Percentiles rank a stretch among this genome's conserved stretches.
Evolutionary conservation across 192 early-diverging fungal genomes (phyloP).

Genomic region (Entrophospora sp.): DNA sequence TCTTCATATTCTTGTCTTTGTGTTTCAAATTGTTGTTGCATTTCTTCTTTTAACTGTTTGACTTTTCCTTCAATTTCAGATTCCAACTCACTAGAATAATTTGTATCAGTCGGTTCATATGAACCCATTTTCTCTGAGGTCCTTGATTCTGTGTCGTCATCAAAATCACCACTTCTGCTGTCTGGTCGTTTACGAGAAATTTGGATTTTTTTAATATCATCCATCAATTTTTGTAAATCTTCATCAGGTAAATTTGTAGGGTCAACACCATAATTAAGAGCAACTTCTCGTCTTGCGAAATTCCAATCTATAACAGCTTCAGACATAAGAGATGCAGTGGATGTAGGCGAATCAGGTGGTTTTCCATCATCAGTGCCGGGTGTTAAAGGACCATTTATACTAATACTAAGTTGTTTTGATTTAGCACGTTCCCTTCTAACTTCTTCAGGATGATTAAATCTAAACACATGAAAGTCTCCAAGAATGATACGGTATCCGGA

Average conservation of each 20-base stretch:
- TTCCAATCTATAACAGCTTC: constrained; percentile 64
- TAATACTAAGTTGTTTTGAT: constrained; percentile 19
- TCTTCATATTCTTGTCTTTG: constrained; percentile 48
- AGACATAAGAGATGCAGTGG: constrained; percentile 34
- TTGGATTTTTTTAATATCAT: constrained; percentile 48
- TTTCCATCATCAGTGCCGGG: constrained; percentile 29
- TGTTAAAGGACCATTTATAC: constrained; percentile 14
- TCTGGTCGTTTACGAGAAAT: constrained; percentile 42
- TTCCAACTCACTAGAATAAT: constrained; percentile 19
- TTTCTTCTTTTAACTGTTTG: constrained; percentile 39
- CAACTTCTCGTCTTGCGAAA: constrained; percentile 63
- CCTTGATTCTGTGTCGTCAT: constrained; percentile 32
- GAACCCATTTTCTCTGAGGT: constrained; percentile 24
- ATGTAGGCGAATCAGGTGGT: constrained; percentile 27
- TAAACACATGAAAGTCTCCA: constrained; percentile 72
- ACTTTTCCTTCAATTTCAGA: constrained; percentile 36
- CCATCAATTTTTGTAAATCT: constrained; percentile 44
- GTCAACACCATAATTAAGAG: constrained; percentile 38
- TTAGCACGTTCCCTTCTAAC: constrained; percentile 54
- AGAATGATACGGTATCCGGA: constrained; percentile 76
- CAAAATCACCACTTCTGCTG: constrained; percentile 35
- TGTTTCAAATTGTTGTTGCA: constrained; percentile 38
- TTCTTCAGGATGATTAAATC: constrained; percentile 79
- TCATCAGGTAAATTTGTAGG: constrained; percentile 43
- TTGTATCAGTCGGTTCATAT: constrained; percentile 23